Conservation (phyloP, 2,329 filamentous ascomycete species). For the Aspergillus sergii region DNA sequence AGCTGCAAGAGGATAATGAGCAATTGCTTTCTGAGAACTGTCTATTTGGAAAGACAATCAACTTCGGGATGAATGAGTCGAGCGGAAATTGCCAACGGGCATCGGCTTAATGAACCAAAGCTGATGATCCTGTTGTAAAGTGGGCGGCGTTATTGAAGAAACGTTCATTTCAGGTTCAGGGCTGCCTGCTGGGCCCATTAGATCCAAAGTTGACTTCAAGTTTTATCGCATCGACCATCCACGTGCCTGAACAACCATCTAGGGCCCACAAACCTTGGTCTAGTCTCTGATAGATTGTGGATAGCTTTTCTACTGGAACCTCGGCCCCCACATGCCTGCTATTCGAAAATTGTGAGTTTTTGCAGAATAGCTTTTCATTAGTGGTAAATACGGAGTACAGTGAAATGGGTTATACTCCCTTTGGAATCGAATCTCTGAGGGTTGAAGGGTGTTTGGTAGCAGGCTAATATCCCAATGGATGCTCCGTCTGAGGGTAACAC, state of each 20-base stretch:
- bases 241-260: not conserved
- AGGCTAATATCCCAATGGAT: too few relatives aligned
- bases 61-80: too few relatives aligned
- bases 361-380: too few relatives aligned
- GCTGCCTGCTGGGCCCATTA: not conserved
- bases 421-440: too few relatives aligned
- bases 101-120: not conserved
- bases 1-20: not conserved
- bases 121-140: not conserved
- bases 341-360: too few relatives aligned
- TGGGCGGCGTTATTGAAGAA: not conserved
- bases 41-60: too few relatives aligned
- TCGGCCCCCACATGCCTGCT: not conserved
- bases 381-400: too few relatives aligned
- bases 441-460: too few relatives aligned
- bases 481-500: too few relatives aligned
- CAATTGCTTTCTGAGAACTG: too few relatives aligned
- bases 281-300: not conserved
- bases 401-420: too few relatives aligned
- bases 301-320: not conserved
- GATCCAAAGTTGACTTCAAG: not conserved
- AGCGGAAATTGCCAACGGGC: too few relatives aligned
- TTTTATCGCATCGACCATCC: not conserved
- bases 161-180: not conserved
- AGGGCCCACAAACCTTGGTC: not conserved